Conservation (phyloP, 1,284 basidiomycete genomes). For the Trametes versicolor region DNA sequence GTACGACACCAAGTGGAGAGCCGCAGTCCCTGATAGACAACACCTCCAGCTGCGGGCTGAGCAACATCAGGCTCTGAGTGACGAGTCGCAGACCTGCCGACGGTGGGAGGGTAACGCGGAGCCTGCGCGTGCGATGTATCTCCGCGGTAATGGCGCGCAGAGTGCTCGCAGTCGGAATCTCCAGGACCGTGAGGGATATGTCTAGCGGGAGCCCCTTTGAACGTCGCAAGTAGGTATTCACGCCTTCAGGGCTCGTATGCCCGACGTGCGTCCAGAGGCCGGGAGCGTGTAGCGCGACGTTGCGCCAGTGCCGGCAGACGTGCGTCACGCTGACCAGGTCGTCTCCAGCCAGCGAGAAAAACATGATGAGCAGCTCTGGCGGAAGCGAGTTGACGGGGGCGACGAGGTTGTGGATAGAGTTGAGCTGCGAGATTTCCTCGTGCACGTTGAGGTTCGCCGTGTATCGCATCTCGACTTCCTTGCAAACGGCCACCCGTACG, state of each 20-base stretch:
- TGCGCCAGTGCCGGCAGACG: constrained; percentile 19
- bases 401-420: neutral
- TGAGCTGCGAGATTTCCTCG: constrained; percentile 1
- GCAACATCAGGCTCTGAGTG: neutral
- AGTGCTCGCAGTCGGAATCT: neutral
- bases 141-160: constrained; percentile 2
- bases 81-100: neutral
- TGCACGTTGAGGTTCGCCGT: neutral
- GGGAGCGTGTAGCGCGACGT: constrained; percentile 4
- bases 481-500: neutral
- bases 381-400: constrained; percentile 1
- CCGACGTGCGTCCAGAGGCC: constrained; percentile 18
- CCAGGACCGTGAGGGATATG: neutral
- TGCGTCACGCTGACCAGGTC: constrained; percentile 2
- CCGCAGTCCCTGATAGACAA: constrained; percentile 7
- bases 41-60: constrained; percentile 9
- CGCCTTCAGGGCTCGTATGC: constrained; percentile 1
- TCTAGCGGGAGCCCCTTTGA: constrained; percentile 9
- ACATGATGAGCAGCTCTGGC: constrained; percentile 1
- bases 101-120: neutral
- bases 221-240: constrained; percentile 10
- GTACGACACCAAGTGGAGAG: neutral
- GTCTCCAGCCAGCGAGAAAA: neutral
- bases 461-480: neutral
- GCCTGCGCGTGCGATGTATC: constrained; percentile 3